Evolutionary conservation across 257 asterid species (phyloP).

Genomic region (Mentha longifolia): DNA sequence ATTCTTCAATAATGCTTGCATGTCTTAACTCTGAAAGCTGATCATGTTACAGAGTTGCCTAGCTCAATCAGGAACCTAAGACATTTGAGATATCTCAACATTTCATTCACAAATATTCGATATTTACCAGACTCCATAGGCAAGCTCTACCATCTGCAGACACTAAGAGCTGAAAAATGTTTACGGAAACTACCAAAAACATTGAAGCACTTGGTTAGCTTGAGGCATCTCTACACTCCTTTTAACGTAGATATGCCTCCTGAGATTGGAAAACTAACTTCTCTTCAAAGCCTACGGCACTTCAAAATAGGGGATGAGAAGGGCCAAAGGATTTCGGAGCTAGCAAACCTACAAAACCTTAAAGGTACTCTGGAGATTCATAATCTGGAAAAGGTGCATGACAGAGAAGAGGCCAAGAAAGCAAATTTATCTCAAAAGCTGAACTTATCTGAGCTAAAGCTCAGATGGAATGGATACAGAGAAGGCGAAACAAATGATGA

Average conservation of each 20-base stretch:
- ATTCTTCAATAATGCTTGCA: background rate
- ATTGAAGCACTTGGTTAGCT: background rate
- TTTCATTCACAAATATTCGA: background rate
- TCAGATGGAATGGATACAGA: background rate
- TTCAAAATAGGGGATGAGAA: background rate
- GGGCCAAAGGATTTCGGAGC: background rate
- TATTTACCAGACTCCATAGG: background rate
- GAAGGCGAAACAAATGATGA: slow-evolving; percentile 25
- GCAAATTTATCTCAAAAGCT: background rate
- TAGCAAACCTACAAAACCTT: background rate
- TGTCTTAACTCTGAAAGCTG: background rate
- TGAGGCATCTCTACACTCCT: background rate
- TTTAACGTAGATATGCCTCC: background rate
- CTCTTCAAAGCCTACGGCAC: background rate
- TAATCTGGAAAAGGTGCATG: background rate
- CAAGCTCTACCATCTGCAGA: background rate
- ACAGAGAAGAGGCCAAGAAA: background rate
- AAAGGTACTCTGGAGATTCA: background rate
- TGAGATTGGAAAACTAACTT: background rate
- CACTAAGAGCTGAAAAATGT: background rate
- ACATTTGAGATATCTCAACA: background rate
- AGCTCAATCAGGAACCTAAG: background rate
- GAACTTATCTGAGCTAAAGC: background rate
- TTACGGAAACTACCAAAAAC: background rate
- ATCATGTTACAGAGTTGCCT: background rate